Evolutionary conservation across 306 rosid genomes (phyloP), one percentile per base, ranked within the genome.

Genomic region (Dalbergia cultrata): DNA sequence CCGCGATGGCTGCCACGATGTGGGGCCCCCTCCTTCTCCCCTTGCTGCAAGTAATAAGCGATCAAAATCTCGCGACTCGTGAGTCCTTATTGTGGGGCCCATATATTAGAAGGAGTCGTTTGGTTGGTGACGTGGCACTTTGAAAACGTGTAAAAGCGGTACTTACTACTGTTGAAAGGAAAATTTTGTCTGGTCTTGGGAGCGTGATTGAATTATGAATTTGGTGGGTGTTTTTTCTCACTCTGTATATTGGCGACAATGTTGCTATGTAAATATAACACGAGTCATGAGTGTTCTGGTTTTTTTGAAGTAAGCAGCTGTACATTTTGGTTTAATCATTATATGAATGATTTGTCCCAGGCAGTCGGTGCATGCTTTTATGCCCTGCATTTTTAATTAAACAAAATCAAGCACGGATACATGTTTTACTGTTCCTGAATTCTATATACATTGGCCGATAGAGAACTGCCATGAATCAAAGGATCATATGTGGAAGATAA

Each of bases 41-140:
- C 49, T 13, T n/a, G 21, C 45, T 10, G 39, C 22, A 35, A 41
- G 82, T 7, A 56, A 69, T 7, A 56, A 69, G 14, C 41, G 69
- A 45, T 3, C 43, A 34, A 53, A 13, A 61, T 65, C 66, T 69
- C 74, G 77, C 76, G 79, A 77, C 41, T 67, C 62, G 89, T 84
- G 80, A 18, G 89, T 75, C 79, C 18, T 19, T 19, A 12, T 10
- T 13, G 77, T 53, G 85, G 81, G 78, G 66, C 88, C 84, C 39
- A 37, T 31, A 3, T 34, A 45, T 78, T 50, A 63, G 54, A 44
- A 66, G 75, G 65, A 37, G 85, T 76, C 72, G 74, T 70, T 67
- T 65, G 22, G 26, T 57, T 50, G 47, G 66, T 88, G 97, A 90
- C 86, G 93, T 87, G 94, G 89, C 88, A 26, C 81, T 52, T 86